Base-by-base conservation (phyloP, 192 early-diverging fungal genomes). In the Coemansia sp. region DNA sequence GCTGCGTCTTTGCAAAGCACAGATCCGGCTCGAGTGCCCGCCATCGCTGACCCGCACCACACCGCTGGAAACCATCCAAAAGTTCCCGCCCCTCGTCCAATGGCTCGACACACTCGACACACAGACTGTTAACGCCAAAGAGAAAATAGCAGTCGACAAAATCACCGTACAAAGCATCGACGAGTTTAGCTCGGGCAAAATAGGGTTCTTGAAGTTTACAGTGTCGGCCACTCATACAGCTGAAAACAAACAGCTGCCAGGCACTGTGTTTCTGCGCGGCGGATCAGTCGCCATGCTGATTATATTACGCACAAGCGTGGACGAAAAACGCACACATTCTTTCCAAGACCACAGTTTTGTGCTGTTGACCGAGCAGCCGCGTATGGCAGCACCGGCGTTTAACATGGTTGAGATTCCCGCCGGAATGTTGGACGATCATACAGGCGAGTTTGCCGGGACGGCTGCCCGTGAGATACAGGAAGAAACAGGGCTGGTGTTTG, bases 251-350 rank as follows among this genome's bases (percentile, higher is more conserved):
- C 67, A 63, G 22, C 69, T 88, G 1, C 93, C 92, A 3, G 92
- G 92, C 0, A 77, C 92, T 37, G 84, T 92, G 41, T 95, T 95
- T 73, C 86, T 91, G 83, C 83, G 93, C 32, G 93, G 93, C 21
- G 88, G 88, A 0, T 73, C 91, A 21, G 88, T 92, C 1, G 87
- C 89, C 0, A 71, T 93, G 3, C 65, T 95, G 27, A 17, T 95
- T 5, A 73, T 93, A 21, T 64, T 95, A 9, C 60, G 73, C n/a
- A 65, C 69, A 4, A n/a, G 15, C 0, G 41, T 45, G 15, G 14
- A 14, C 10, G 15, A 55, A 5, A 2, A 55, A n/a, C 23, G 23
- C 27, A 11, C 19, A 23, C 52, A 49, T 0, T 65, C 69, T 38
- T 67, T 74, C 6, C 38, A 67, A 41, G 81, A 83, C 19, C 45